These are phyloP conservation scores for Antarctomyces pellizariae DNA, from an alignment of 495 filamentous ascomycete species.

Conservation along the genomic window DNA sequence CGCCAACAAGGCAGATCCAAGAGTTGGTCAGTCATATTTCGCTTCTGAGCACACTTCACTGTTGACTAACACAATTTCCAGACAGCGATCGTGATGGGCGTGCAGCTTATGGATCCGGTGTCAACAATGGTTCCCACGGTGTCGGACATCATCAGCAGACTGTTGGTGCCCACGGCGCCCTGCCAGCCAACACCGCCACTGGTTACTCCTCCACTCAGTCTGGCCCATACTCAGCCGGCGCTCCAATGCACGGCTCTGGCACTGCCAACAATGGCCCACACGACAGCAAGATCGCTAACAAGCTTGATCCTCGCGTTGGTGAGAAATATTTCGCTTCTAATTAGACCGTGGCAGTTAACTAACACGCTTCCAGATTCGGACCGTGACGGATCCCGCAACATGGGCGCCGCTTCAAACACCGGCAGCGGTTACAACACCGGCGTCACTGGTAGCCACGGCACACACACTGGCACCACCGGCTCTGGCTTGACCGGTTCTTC, in stretches of 20 bases:
- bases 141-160: constrained; percentile 15
- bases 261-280: too few species aligned
- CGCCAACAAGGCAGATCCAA: constrained; percentile 26
- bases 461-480: neutral
- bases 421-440: constrained; percentile 6
- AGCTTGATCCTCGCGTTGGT: constrained; percentile 19
- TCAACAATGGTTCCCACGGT: constrained; percentile 10
- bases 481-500: constrained; percentile 2
- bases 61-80: constrained; percentile 3
- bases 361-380: too few species aligned
- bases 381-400: constrained; percentile 18
- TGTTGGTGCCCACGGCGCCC: too few species aligned
- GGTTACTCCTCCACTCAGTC: too few species aligned
- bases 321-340: too few species aligned
- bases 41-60: constrained; percentile 7
- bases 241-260: too few species aligned
- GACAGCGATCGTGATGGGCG: constrained; percentile 18
- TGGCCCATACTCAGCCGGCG: too few species aligned
- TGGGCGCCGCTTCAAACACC: constrained; percentile 6
- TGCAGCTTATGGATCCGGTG: constrained; percentile 6
- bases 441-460: constrained; percentile 3
- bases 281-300: constrained; percentile 15
- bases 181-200: too few species aligned
- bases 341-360: too few species aligned
- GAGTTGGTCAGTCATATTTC: too few species aligned